Evolutionary conservation across 345 rosid genomes (phyloP).

Genomic region (Bretschneidera sinensis): DNA sequence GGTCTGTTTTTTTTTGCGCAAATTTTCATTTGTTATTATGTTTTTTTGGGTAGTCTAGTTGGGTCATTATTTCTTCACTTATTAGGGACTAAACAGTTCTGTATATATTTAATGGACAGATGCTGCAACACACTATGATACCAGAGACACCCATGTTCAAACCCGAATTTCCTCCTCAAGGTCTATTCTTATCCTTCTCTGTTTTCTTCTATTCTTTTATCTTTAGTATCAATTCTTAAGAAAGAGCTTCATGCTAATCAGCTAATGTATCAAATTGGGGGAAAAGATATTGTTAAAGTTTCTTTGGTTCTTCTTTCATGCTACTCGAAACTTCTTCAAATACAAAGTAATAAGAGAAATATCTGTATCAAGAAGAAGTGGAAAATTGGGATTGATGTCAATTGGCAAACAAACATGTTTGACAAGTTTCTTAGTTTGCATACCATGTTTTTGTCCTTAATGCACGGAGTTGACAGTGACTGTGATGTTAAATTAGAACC

Average conservation of each 20-base stretch:
- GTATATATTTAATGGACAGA: constrained; percentile 28
- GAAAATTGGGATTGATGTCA: not conserved
- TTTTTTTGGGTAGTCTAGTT: not conserved
- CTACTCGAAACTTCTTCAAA: no score
- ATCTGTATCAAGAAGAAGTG: not conserved
- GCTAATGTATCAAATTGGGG: no score
- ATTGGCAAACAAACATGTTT: no score
- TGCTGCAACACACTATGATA: constrained; percentile 55
- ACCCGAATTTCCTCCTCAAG: constrained; percentile 85
- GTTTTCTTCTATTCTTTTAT: not conserved
- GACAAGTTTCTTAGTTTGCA: not conserved
- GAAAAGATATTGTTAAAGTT: no score
- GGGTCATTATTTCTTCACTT: not conserved
- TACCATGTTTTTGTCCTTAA: not conserved
- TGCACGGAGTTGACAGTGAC: not conserved
- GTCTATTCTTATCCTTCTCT: constrained; percentile 26
- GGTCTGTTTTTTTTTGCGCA: constrained; percentile 31
- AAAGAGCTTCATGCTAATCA: no score
- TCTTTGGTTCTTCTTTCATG: no score
- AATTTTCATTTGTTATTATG: not conserved
- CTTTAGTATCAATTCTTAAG: no score
- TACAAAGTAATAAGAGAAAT: not conserved
- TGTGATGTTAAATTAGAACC: constrained; percentile 37
- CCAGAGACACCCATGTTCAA: constrained; percentile 87
- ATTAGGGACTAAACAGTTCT: not conserved